A percentile compares a stretch with the other conserved stretches of the same genome.
These are phyloP conservation scores for Stenocarpella maydis DNA, from an alignment of 2,329 filamentous ascomycete genomes.

Conservation along the genomic window DNA sequence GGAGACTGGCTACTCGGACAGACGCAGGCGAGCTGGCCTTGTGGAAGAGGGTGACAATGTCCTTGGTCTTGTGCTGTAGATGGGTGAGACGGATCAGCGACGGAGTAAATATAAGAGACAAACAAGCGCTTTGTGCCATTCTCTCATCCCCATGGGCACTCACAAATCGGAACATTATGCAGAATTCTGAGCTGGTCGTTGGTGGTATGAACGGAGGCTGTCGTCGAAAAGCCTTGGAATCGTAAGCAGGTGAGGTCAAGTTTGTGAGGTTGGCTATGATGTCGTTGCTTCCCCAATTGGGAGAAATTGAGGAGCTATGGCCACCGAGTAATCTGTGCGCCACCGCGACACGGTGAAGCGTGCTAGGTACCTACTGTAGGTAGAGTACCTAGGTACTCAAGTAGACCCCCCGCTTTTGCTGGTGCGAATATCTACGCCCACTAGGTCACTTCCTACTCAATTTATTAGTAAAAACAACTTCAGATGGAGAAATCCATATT, in stretches of 20 bases:
- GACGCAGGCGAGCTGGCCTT: constrained; percentile 79
- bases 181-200: constrained; percentile 17
- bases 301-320: constrained; percentile 16
- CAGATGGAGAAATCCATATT: too few species aligned
- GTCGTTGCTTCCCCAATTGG: constrained; percentile 13
- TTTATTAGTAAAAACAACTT: too few species aligned
- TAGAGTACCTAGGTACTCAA: too few species aligned
- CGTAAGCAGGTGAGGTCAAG: constrained; percentile 15
- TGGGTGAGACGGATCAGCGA: constrained; percentile 17
- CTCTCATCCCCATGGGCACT: constrained; percentile 37
- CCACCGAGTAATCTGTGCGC: background rate
- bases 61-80: constrained; percentile 76
- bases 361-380: background rate
- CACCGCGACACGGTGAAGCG: background rate
- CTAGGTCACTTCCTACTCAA: too few species aligned
- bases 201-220: constrained; percentile 1
- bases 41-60: constrained; percentile 97
- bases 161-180: constrained; percentile 58
- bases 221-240: background rate
- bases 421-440: too few species aligned
- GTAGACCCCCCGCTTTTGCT: too few species aligned
- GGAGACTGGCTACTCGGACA: constrained; percentile 73
- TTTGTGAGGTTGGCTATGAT: constrained; percentile 10
- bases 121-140: background rate
- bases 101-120: background rate